These are phyloP conservation scores for Neopestalotiopsis sp. DNA, from an alignment of 2,329 filamentous ascomycete genomes.

Conservation along the genomic window DNA sequence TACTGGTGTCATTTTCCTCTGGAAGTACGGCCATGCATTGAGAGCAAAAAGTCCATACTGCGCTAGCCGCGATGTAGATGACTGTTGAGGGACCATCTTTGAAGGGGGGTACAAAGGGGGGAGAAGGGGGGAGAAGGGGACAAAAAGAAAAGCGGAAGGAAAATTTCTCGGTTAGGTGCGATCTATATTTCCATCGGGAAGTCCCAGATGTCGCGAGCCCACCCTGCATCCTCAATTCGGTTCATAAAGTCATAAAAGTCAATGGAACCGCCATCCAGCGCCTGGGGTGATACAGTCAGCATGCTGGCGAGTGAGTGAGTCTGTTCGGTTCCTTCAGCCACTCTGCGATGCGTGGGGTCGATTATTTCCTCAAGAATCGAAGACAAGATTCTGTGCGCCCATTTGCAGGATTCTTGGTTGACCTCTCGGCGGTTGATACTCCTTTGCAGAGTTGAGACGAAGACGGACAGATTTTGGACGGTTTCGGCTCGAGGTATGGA, in stretches of 20 bases:
- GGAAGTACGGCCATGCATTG: neutral
- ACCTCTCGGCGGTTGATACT: neutral
- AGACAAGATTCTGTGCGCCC: neutral
- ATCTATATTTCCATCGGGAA: neutral
- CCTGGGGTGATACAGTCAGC: neutral
- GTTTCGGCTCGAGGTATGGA: neutral
- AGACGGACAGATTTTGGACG: neutral
- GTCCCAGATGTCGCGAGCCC: neutral
- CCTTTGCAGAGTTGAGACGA: neutral
- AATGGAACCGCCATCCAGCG: neutral
- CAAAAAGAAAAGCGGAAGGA: neutral
- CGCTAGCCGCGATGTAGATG: neutral
- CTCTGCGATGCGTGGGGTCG: neutral
- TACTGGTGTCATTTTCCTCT: neutral
- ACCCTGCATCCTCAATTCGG: neutral
- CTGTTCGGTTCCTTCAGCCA: neutral
- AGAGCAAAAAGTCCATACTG: conserved; percentile 4
- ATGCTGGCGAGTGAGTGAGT: neutral
- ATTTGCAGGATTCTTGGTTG: neutral
- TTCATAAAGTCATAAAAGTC: neutral
- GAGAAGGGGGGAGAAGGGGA: neutral
- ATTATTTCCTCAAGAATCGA: neutral
- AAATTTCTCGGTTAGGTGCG: neutral
- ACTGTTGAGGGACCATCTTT: neutral
- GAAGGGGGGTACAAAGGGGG: neutral